Base-by-base conservation (phyloP, 805 yeast species). In the Yarrowia deformans region DNA sequence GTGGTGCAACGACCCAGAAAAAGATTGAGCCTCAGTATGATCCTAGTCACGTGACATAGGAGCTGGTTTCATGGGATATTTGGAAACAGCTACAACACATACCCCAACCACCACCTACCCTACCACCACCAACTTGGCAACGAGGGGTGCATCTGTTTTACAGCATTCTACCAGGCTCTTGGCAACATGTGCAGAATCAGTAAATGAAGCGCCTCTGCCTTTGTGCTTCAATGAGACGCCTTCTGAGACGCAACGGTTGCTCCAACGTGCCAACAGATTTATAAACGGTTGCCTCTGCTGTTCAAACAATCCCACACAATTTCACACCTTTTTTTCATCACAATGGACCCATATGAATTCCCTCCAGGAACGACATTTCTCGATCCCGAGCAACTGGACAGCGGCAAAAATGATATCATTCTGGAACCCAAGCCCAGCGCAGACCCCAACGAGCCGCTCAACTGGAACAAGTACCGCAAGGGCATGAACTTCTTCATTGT, bases 381-480 rank as follows among this genome's bases (percentile, higher is more conserved):
- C 46, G 68, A 63, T 23, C 68, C 68, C 13, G 68, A 63, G 39
- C 66, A 18, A 12, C 66, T 60, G 3, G 66, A 60, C 34, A 34
- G n/a, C 4, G 68, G 68, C 8, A 60, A 60, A 19, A 43, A 45
- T 9, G 68, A 63, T 19, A 63, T 63, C 46, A 63, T 63, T 39
- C 48, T 63, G 23, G 68, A 63, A 12, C 68, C 68, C 39, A 48
- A 48, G 39, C 68, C 68, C 23, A 23, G 48, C 8, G 56, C 55
- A 5, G 70, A 70, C 29, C 71, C 71, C 8, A 70, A 70, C 23
- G 71, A 70, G 19, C 71, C 71, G 19, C 46, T 70, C n/a, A 70
- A 70, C 42, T 70, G 71, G 71, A 29, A 32, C 29, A 52, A 45
- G 48, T 63, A 55, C 54, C 50, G 70, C 16, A 70, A 70, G 40